These are phyloP conservation scores for Saccharomyces hybrid DNA, from an alignment of 1,139 yeast genomes.

Conservation along the genomic window DNA sequence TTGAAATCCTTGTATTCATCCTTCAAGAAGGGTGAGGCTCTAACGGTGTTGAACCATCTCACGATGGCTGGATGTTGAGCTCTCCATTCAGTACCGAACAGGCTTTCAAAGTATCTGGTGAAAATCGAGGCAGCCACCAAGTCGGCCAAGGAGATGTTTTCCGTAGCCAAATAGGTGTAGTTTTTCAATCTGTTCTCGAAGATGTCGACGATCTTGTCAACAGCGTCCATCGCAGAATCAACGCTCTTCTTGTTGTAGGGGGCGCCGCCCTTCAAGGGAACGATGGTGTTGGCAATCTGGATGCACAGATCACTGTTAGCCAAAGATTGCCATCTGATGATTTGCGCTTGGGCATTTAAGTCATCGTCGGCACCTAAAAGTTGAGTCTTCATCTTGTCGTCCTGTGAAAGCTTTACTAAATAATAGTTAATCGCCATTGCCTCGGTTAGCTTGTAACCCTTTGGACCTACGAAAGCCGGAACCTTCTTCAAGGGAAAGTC, in stretches of 20 bases:
- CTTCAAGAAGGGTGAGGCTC: constrained; percentile 47
- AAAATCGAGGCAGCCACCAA: constrained; percentile 53
- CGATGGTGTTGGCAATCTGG: constrained; percentile 34
- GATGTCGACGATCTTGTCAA: constrained; percentile 38
- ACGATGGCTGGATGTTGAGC: constrained; percentile 60
- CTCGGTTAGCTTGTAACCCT: constrained; percentile 75
- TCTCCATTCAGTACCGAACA: constrained; percentile 77
- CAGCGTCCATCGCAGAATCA: constrained; percentile 43
- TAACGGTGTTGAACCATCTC: constrained; percentile 83
- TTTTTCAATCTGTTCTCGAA: constrained; percentile 60
- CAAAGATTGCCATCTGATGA: constrained; percentile 78
- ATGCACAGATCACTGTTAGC: constrained; percentile 62
- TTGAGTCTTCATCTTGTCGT: constrained; percentile 23
- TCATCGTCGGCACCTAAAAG: constrained; percentile 57
- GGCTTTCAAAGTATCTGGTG: constrained; percentile 55
- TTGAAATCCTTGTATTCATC: constrained; percentile 41
- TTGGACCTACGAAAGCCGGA: constrained; percentile 75
- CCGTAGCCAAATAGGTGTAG: constrained; percentile 87
- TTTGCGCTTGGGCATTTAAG: constrained; percentile 50
- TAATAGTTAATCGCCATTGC: constrained; percentile 58
- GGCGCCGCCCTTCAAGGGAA: constrained; percentile 41
- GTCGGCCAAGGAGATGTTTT: constrained; percentile 83
- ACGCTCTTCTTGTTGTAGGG: constrained; percentile 78
- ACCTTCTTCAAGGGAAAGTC: constrained; percentile 65
- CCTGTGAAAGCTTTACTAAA: constrained; percentile 28